Conservation (phyloP, 192 early-diverging fungal species). For the Anaeromyces robustus region DNA sequence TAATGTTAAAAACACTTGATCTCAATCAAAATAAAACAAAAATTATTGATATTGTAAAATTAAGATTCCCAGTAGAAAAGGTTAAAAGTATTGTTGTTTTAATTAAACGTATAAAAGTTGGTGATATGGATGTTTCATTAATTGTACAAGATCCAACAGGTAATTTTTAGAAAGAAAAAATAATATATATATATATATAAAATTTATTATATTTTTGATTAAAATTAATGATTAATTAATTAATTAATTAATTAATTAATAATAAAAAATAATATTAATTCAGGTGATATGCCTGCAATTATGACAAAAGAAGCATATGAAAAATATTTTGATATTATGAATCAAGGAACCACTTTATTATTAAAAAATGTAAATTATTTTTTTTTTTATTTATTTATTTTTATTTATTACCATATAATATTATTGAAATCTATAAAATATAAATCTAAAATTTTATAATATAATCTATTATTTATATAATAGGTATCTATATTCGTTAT, state of each 20-base stretch:
- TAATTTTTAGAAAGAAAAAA: neutral
- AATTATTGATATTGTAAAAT: neutral
- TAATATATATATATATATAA: too few relatives aligned
- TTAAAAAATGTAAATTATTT: neutral
- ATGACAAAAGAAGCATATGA: neutral
- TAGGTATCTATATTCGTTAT: neutral
- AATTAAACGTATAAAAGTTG: neutral
- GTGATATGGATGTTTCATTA: neutral
- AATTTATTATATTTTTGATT: too few relatives aligned
- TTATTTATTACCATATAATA: too few relatives aligned
- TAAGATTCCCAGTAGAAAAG: neutral
- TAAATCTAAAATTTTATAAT: too few relatives aligned
- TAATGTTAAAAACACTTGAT: neutral
- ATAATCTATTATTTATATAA: too few relatives aligned
- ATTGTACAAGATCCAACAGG: neutral
- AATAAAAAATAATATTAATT: too few relatives aligned
- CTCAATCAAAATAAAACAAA: neutral
- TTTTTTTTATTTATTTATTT: too few relatives aligned
- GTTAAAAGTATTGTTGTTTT: neutral
- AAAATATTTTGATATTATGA: neutral
- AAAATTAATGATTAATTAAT: too few relatives aligned
- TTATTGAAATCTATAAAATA: too few relatives aligned
- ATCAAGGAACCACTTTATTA: neutral
- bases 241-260: too few relatives aligned
- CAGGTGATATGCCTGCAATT: neutral